Conservation (phyloP, 2,329 filamentous ascomycete species). For the Penicillium sp. region DNA sequence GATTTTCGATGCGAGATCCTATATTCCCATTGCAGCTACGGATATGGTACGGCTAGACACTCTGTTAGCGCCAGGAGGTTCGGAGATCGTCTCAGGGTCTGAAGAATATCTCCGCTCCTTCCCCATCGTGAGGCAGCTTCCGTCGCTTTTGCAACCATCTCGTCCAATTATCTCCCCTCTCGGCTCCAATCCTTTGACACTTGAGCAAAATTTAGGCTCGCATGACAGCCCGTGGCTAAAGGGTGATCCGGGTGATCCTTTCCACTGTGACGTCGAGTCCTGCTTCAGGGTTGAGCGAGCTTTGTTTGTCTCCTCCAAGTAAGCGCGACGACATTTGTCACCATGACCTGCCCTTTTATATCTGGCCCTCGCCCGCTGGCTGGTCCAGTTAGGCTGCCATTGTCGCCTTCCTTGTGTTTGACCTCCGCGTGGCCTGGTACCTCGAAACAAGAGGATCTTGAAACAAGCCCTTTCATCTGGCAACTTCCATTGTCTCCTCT, state of each 20-base stretch:
- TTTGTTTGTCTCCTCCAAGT: slow-evolving; percentile 22
- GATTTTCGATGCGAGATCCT: neutral
- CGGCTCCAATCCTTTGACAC: slow-evolving; percentile 11
- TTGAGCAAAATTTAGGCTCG: neutral
- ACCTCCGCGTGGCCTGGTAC: slow-evolving; percentile 1
- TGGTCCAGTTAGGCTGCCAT: slow-evolving; percentile 4
- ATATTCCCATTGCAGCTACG: neutral
- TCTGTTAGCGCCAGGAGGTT: slow-evolving; percentile 28
- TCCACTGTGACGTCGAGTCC: slow-evolving; percentile 13
- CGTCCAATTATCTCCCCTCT: slow-evolving; percentile 21
- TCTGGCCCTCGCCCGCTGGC: neutral
- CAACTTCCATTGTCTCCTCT: neutral
- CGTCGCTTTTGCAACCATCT: slow-evolving; percentile 14
- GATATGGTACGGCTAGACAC: neutral
- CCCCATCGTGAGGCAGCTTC: slow-evolving; percentile 14
- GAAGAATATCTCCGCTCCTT: slow-evolving; percentile 19
- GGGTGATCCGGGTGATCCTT: slow-evolving; percentile 13
- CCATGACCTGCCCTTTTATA: slow-evolving; percentile 4
- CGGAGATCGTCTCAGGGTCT: slow-evolving; percentile 17
- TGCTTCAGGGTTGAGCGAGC: neutral
- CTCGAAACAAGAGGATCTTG: slow-evolving; percentile 10
- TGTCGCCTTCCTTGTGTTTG: slow-evolving; percentile 9
- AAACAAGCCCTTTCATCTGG: slow-evolving; percentile 13
- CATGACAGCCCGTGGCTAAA: slow-evolving; percentile 14
- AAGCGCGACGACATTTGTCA: slow-evolving; percentile 12